Conservation (phyloP, 78 protist species). For the Chrysochromulina parva region DNA sequence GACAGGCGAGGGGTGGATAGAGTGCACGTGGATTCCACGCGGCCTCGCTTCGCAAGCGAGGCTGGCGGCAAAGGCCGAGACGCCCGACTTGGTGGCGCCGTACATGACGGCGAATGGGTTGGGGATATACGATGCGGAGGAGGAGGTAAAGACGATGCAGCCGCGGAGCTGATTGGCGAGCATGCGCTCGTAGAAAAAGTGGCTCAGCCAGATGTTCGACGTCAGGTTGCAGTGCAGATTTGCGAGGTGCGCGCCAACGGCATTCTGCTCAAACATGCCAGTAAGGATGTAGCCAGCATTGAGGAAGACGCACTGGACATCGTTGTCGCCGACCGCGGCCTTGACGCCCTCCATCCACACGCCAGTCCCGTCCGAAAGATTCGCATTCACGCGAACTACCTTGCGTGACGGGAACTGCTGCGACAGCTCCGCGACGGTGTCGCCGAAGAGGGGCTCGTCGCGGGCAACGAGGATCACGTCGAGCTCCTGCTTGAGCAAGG, state of each 20-base stretch:
- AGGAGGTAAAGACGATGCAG: constrained; percentile 40
- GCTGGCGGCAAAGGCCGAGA: constrained; percentile 30
- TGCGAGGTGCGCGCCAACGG: not conserved
- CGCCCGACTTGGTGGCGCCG: constrained; percentile 27
- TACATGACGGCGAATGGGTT: constrained; percentile 29
- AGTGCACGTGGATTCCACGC: constrained; percentile 41
- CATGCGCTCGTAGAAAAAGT: not conserved
- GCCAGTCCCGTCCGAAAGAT: not conserved
- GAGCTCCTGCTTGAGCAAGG: constrained; percentile 20
- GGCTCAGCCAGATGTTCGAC: not conserved
- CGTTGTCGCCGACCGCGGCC: not conserved
- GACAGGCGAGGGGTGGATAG: constrained; percentile 39
- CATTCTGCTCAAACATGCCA: not conserved
- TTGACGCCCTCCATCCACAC: not conserved
- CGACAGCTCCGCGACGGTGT: not conserved
- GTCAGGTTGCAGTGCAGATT: constrained; percentile 31
- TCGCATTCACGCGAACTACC: not conserved
- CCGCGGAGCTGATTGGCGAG: not conserved
- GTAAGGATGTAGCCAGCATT: constrained; percentile 29
- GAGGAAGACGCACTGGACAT: constrained; percentile 16
- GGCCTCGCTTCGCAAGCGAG: constrained; percentile 42
- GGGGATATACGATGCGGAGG: constrained; percentile 35
- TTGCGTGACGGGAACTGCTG: not conserved
- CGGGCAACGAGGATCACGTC: constrained; percentile 50
- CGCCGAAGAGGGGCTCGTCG: not conserved